These are phyloP conservation scores for Nicotiana paniculata DNA, from an alignment of 257 asterid species.

Conservation along the genomic window DNA sequence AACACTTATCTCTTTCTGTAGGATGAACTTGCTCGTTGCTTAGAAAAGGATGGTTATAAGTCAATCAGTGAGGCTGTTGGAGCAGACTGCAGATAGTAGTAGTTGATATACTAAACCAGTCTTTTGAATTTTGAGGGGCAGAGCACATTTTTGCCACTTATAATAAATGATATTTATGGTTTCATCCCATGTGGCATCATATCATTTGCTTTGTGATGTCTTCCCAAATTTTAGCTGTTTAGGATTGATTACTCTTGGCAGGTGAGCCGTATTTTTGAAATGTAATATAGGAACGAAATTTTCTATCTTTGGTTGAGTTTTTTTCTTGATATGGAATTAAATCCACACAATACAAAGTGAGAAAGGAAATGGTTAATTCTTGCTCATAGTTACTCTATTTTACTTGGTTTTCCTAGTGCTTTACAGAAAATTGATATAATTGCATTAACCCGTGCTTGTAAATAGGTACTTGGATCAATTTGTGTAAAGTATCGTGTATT, in stretches of 20 bases:
- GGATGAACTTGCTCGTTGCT: constrained; percentile 81
- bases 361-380: neutral
- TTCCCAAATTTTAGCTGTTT: neutral
- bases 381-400: neutral
- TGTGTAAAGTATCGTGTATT: no score
- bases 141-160: neutral
- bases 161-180: neutral
- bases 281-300: neutral
- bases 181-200: neutral
- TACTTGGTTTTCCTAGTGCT: neutral
- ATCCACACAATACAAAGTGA: neutral
- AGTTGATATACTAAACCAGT: neutral
- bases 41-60: constrained; percentile 83
- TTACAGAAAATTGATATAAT: no score
- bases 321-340: neutral
- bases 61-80: constrained; percentile 79
- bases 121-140: neutral
- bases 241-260: neutral
- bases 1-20: constrained; percentile 13
- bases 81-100: constrained; percentile 76
- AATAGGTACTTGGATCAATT: no score
- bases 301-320: constrained; percentile 11
- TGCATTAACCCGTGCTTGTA: no score
- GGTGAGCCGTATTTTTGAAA: neutral
- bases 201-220: neutral